These are phyloP conservation scores for Typha latifolia DNA, from an alignment of 176 grass and related monocot genomes.

Conservation along the genomic window DNA sequence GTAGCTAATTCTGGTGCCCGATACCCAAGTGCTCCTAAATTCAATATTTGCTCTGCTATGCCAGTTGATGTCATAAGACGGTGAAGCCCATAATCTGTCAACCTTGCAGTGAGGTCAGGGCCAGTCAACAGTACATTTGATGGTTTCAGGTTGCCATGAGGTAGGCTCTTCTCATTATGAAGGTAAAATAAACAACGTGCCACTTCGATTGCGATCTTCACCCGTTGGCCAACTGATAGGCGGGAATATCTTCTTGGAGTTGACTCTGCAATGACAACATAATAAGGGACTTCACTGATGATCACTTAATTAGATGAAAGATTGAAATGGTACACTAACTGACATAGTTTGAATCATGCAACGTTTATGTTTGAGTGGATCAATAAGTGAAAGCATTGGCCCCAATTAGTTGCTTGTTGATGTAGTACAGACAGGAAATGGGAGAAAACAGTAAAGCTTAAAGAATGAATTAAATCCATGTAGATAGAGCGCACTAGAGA, in stretches of 20 bases:
- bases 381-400: too few species aligned
- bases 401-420: too few species aligned
- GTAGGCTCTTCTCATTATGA: slow-evolving; percentile 67
- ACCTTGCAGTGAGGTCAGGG: slow-evolving; percentile 75
- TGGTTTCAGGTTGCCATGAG: slow-evolving; percentile 89
- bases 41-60: slow-evolving; percentile 73
- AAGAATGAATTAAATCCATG: neutral
- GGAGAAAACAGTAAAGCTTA: neutral
- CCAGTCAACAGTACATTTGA: slow-evolving; percentile 88
- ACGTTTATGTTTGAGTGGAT: neutral
- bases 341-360: neutral
- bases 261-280: slow-evolving; percentile 48
- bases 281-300: too few species aligned
- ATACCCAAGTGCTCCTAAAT: slow-evolving; percentile 78
- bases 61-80: slow-evolving; percentile 69
- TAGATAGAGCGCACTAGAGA: neutral
- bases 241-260: slow-evolving; percentile 93
- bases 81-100: slow-evolving; percentile 73
- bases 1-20: slow-evolving; percentile 65
- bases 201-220: slow-evolving; percentile 73
- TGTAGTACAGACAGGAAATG: neutral
- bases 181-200: slow-evolving; percentile 65
- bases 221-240: slow-evolving; percentile 61
- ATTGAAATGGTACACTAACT: too few species aligned
- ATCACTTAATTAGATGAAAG: too few species aligned